Evolutionary conservation across 2,329 filamentous ascomycete species (phyloP), one percentile per base, ranked within the genome.

Genomic region (Alternaria gansuensis): DNA sequence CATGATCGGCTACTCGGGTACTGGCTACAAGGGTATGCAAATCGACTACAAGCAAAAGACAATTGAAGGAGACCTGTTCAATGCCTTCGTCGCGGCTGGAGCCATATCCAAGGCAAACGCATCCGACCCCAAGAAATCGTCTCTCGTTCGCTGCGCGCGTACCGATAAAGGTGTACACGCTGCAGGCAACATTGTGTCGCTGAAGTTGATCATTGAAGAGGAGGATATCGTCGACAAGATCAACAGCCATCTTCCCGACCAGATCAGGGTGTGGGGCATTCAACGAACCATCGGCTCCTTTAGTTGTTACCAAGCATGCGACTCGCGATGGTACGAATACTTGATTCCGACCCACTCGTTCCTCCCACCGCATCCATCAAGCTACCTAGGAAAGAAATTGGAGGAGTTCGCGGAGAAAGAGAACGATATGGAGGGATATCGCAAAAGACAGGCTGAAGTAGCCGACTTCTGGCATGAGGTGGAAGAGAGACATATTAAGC

Each of bases 121-220:
- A 23, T 89, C 96, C 69, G 95, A 99, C 75, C 95, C 94, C 4
- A 96, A 96, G 78, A 99, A 99, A 79, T 96, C 93, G 2, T 93
- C 92, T 51, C 86, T 99, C 45, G 91, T 97, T 53, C 90, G 95
- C 65, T 99, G 95, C 78, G 95, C 95, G 4, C 86, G 95, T 64
- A 99, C 95, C 0, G 95, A 99, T 81, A 99, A 98, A 82, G 95
- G 95, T 54, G 94, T 98, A 2, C 94, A 98, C 77, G 94, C 94
- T 1, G 94, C 94, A 1, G 95, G 94, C 51, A 98, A 98, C 73
- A 89, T 98, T 72, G 92, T 98, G 62, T 97, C 92, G 31, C 78
- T 98, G 71, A 99, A 99, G 81, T 83, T 99, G 68, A 98, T 99
- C 70, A 89, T 97, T 46, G 94, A 98, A 78, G 94, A 98, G 58